Percentiles rank a stretch among this genome's conserved stretches.
These are phyloP conservation scores for Didymella keratinophila DNA, from an alignment of 2,329 filamentous ascomycete species.

Conservation along the genomic window DNA sequence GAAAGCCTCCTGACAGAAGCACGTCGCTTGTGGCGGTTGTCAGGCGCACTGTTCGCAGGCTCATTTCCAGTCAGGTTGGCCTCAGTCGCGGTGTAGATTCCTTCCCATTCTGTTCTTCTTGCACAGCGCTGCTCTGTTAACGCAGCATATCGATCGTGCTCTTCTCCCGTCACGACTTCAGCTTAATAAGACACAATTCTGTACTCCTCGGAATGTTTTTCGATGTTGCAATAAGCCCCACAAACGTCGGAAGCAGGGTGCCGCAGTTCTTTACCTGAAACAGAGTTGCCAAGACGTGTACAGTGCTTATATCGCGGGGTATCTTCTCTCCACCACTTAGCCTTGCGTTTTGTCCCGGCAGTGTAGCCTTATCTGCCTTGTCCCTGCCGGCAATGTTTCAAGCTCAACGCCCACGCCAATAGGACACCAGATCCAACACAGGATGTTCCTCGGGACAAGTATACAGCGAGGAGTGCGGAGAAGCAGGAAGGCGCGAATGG, in stretches of 20 bases:
- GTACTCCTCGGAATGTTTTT: background rate
- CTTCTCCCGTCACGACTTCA: background rate
- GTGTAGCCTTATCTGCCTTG: background rate
- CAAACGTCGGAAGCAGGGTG: conserved; percentile 3
- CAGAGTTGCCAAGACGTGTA: conserved; percentile 28
- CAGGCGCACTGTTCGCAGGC: background rate
- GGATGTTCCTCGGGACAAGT: conserved; percentile 12
- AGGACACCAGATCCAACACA: background rate
- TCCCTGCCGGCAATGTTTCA: conserved; percentile 7
- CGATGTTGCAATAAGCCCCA: conserved; percentile 8
- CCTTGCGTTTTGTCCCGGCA: conserved; percentile 26
- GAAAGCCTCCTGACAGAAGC: background rate
- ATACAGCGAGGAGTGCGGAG: conserved; percentile 14
- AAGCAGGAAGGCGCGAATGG: conserved; percentile 2
- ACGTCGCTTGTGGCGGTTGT: background rate
- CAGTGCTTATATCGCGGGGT: conserved; percentile 30
- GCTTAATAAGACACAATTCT: background rate
- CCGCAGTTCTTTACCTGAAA: conserved; percentile 16
- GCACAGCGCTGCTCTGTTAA: background rate
- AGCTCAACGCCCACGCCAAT: conserved; percentile 1
- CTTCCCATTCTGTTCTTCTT: background rate
- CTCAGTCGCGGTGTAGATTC: background rate
- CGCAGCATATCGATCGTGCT: background rate
- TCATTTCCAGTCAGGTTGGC: background rate
- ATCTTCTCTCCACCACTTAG: conserved; percentile 40